phyloP scores from a whole-genome alignment of 768 basidiomycete genomes.

The Cyathus striatus region DNA sequence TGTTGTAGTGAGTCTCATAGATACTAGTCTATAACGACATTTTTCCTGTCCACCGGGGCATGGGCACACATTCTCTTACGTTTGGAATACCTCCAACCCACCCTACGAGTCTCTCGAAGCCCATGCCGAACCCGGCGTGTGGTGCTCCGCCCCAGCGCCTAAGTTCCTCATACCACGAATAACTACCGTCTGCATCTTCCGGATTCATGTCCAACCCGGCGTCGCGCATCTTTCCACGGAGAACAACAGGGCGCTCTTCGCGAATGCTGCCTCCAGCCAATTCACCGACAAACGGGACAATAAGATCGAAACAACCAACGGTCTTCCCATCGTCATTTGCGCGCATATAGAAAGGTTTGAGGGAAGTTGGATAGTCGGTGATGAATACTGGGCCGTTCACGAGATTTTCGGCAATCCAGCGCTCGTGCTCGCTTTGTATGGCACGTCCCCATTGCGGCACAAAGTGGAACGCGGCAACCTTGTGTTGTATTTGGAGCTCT shows the following conservation, averaged over 20 bases:
- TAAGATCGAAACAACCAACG: slow-evolving; percentile 93
- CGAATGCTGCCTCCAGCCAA: slow-evolving; percentile 89
- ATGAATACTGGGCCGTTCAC: slow-evolving; percentile 82
- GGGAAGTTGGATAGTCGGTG: slow-evolving; percentile 73
- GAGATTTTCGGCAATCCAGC: slow-evolving; percentile 73
- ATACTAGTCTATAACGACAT: slow-evolving; percentile 61
- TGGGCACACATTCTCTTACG: slow-evolving; percentile 87
- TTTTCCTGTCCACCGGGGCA: slow-evolving; percentile 85
- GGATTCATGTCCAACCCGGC: slow-evolving; percentile 21
- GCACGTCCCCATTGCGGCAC: slow-evolving; percentile 61
- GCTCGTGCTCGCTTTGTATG: slow-evolving; percentile 89
- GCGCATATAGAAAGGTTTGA: slow-evolving; percentile 99
- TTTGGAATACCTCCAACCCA: slow-evolving; percentile 88
- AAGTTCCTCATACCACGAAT: slow-evolving; percentile 78
- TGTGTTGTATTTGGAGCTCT: slow-evolving; percentile 38
- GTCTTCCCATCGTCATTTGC: slow-evolving; percentile 49
- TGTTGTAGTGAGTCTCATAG: too few relatives aligned
- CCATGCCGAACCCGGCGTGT: slow-evolving; percentile 95
- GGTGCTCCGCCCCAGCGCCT: slow-evolving; percentile 82
- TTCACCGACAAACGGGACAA: slow-evolving; percentile 86
- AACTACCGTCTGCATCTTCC: slow-evolving; percentile 36
- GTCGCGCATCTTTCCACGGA: slow-evolving; percentile 45
- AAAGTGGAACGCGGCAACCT: slow-evolving; percentile 43
- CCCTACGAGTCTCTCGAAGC: slow-evolving; percentile 85
- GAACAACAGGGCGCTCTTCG: slow-evolving; percentile 59